phyloP scores from a whole-genome alignment of 805 yeast genomes.

The Candida oleophila region DNA sequence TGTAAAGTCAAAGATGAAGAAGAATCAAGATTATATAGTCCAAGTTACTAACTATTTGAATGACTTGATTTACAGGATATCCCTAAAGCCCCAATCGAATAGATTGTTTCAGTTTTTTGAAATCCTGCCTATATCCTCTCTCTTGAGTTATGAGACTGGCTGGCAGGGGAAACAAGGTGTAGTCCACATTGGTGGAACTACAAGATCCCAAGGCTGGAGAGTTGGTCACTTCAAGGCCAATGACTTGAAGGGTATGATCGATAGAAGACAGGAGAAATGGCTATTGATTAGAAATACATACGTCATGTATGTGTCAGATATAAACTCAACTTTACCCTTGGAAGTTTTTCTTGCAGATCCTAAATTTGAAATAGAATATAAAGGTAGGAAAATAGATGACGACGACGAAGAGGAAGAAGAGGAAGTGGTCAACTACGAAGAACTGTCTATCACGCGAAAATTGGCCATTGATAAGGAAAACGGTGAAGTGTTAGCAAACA shows the following conservation, averaged over 20 bases:
- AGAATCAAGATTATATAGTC: slow-evolving; percentile 39
- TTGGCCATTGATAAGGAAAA: slow-evolving; percentile 14
- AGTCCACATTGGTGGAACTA: slow-evolving; percentile 74
- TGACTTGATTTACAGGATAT: slow-evolving; percentile 54
- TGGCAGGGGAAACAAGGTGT: slow-evolving; percentile 89
- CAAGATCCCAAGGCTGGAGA: slow-evolving; percentile 92
- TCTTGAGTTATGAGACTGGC: slow-evolving; percentile 78
- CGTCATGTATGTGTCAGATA: slow-evolving; percentile 80
- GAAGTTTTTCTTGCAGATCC: slow-evolving; percentile 91
- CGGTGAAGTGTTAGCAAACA: slow-evolving; percentile 18
- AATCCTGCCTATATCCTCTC: slow-evolving; percentile 81
- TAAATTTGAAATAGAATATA: slow-evolving; percentile 56
- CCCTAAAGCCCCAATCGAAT: slow-evolving; percentile 79
- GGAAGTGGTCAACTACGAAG: slow-evolving; percentile 8
- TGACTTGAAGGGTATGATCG: slow-evolving; percentile 83
- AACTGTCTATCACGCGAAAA: neutral
- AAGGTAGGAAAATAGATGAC: slow-evolving; percentile 27
- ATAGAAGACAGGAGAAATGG: slow-evolving; percentile 92
- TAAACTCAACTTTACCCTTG: slow-evolving; percentile 80
- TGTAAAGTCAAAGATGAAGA: slow-evolving; percentile 18
- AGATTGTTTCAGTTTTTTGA: slow-evolving; percentile 84
- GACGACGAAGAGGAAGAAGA: slow-evolving; percentile 36
- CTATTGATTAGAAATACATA: slow-evolving; percentile 81
- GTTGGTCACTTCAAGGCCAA: slow-evolving; percentile 82
- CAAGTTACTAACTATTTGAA: slow-evolving; percentile 68